phyloP scores from a whole-genome alignment of 495 filamentous ascomycete genomes.

The Cercophora scortea region DNA sequence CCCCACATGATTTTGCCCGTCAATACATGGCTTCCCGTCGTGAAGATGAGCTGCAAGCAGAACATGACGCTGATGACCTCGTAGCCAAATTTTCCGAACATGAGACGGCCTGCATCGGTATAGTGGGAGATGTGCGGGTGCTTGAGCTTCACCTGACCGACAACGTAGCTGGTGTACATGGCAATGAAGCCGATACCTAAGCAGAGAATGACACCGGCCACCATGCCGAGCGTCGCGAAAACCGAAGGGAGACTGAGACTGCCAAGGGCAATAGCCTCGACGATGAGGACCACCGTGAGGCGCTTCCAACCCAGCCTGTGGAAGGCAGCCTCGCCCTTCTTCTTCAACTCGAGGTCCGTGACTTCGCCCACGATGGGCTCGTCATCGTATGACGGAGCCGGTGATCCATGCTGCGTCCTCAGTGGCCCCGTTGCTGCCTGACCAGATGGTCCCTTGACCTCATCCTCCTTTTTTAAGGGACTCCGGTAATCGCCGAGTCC shows the following conservation, averaged over 20 bases:
- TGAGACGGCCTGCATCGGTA: constrained; percentile 61
- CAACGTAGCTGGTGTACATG: constrained; percentile 69
- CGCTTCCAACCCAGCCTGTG: constrained; percentile 42
- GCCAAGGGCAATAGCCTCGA: constrained; percentile 67
- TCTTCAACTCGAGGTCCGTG: constrained; percentile 23
- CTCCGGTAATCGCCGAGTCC: no score
- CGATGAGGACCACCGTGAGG: constrained; percentile 54
- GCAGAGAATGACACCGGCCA: constrained; percentile 49
- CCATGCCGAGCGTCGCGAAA: constrained; percentile 58
- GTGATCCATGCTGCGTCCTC: background rate
- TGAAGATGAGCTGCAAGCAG: constrained; percentile 63
- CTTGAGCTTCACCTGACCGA: constrained; percentile 68
- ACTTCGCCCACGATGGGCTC: background rate
- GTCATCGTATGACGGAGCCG: background rate
- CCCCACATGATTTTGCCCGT: constrained; percentile 68
- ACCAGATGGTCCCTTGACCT: no score
- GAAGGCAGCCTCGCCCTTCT: constrained; percentile 31
- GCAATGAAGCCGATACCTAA: constrained; percentile 55
- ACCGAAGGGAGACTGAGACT: constrained; percentile 56
- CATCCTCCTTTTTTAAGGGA: no score
- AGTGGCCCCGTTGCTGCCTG: background rate
- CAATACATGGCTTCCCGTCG: constrained; percentile 68
- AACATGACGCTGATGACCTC: constrained; percentile 57
- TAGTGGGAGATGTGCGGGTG: constrained; percentile 68
- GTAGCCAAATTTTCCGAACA: constrained; percentile 55